phyloP scores from a whole-genome alignment of 345 rosid genomes.

The Ricinus communis region DNA sequence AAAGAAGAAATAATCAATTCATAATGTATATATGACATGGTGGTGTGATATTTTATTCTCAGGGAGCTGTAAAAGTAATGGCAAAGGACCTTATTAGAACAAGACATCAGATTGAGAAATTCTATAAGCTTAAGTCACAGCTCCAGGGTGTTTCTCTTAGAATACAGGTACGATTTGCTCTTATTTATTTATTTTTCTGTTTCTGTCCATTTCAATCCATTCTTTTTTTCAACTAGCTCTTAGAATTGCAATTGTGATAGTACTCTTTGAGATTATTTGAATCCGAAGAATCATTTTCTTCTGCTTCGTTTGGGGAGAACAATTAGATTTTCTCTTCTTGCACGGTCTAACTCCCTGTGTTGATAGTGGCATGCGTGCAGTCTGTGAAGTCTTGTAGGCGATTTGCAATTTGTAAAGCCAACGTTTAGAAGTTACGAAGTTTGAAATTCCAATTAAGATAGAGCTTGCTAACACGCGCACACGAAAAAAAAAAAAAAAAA shows the following conservation, averaged over 20 bases:
- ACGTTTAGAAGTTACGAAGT: no score
- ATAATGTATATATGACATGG: no score
- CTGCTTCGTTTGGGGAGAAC: neutral
- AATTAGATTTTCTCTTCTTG: neutral
- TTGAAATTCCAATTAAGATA: no score
- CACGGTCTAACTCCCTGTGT: neutral
- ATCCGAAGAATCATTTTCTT: neutral
- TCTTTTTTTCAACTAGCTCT: neutral
- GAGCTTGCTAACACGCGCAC: no score
- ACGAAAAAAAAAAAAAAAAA: no score
- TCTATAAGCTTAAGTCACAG: conserved; percentile 88
- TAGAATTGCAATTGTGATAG: neutral
- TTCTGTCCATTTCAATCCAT: neutral
- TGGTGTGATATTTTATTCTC: conserved; percentile 19
- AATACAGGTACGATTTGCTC: conserved; percentile 61
- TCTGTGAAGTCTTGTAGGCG: no score
- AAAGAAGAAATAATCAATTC: no score
- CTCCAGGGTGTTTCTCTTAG: conserved; percentile 97
- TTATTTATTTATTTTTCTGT: neutral
- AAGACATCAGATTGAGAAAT: conserved; percentile 89
- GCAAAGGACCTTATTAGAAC: conserved; percentile 97
- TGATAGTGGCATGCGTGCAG: neutral
- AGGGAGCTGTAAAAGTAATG: conserved; percentile 99
- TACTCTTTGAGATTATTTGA: neutral
- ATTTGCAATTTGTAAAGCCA: no score